phyloP scores from a whole-genome alignment of 1,284 basidiomycete species.

The Leccinum griseonigrum region DNA sequence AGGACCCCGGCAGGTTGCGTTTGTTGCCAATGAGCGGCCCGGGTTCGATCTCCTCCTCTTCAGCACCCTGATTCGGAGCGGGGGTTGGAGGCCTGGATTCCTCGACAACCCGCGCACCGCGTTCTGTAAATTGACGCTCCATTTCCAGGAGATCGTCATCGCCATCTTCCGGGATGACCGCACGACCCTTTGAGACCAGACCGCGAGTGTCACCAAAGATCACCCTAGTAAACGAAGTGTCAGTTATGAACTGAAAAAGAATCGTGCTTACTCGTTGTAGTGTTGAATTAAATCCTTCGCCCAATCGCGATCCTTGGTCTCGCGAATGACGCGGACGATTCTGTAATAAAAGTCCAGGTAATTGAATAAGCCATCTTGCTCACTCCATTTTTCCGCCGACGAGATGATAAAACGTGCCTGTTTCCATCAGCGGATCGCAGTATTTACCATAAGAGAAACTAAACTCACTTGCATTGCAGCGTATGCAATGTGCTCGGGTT shows the following conservation, averaged over 20 bases:
- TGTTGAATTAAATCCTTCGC: neutral
- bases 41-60: too few species aligned
- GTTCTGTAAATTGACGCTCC: too few species aligned
- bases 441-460: neutral
- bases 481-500: neutral
- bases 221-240: neutral
- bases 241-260: neutral
- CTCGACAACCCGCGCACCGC: too few species aligned
- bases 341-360: neutral
- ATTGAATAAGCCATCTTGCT: neutral
- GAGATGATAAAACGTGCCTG: neutral
- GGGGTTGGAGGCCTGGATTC: too few species aligned
- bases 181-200: too few species aligned
- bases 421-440: neutral
- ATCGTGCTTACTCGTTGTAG: neutral
- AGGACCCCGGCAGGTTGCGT: too few species aligned
- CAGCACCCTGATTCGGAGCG: too few species aligned
- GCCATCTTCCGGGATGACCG: too few species aligned
- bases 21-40: too few species aligned
- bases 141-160: too few species aligned
- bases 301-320: neutral
- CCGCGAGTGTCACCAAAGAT: neutral
- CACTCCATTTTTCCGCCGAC: neutral
- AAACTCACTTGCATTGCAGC: neutral
- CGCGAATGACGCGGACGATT: neutral